Conservation (phyloP, 208 protist species). For the Trypanosoma avium region DNA sequence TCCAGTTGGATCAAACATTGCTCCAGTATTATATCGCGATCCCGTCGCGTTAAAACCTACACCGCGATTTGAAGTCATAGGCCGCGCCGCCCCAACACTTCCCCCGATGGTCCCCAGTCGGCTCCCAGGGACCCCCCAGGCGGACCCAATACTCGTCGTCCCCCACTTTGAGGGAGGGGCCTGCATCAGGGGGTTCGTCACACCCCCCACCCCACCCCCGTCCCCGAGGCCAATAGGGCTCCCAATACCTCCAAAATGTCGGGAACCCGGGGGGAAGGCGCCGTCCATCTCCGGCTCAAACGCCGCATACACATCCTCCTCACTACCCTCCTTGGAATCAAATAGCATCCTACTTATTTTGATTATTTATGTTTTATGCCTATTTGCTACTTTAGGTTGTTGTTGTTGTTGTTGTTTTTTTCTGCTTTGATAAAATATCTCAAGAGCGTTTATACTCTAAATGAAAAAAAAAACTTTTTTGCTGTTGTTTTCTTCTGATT, state of each 20-base stretch:
- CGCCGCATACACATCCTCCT: slow-evolving; percentile 79
- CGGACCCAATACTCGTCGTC: slow-evolving; percentile 47
- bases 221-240: background rate
- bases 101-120: slow-evolving; percentile 67
- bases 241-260: slow-evolving; percentile 23
- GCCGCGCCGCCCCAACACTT: slow-evolving; percentile 50
- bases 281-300: slow-evolving; percentile 58
- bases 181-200: slow-evolving; percentile 70
- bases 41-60: slow-evolving; percentile 77
- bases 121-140: slow-evolving; percentile 68
- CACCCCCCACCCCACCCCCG: slow-evolving; percentile 22
- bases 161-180: slow-evolving; percentile 85
- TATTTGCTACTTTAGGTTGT: too few relatives aligned
- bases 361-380: too few relatives aligned
- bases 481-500: too few relatives aligned
- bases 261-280: slow-evolving; percentile 23
- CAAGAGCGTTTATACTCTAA: too few relatives aligned
- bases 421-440: too few relatives aligned
- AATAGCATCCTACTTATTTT: too few relatives aligned
- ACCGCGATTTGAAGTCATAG: slow-evolving; percentile 94
- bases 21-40: slow-evolving; percentile 26
- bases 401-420: background rate
- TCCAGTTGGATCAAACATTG: slow-evolving; percentile 81
- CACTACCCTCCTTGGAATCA: slow-evolving; percentile 21
- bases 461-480: too few relatives aligned